phyloP scores from a whole-genome alignment of 2,329 filamentous ascomycete genomes.

The Sporothrix globosa region DNA sequence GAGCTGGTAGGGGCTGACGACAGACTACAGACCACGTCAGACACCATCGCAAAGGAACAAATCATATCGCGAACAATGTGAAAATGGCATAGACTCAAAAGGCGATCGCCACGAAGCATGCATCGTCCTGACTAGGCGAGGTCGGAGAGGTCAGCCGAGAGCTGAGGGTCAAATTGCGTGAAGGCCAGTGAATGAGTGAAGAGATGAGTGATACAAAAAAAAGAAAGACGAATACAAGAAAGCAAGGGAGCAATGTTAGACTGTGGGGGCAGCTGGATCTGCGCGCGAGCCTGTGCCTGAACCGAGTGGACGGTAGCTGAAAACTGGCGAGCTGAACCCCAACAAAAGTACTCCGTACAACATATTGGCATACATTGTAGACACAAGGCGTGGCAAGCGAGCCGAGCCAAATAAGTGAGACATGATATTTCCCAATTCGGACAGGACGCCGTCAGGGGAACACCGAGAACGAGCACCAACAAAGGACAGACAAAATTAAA shows the following conservation, averaged over 20 bases:
- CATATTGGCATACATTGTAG: too few relatives aligned
- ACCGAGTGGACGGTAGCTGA: neutral
- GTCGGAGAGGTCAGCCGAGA: slow-evolving; percentile 9
- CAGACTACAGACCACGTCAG: slow-evolving; percentile 2
- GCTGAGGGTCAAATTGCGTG: neutral
- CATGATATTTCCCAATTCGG: slow-evolving; percentile 23
- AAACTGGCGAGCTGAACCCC: neutral
- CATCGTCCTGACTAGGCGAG: neutral
- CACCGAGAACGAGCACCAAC: slow-evolving; percentile 3
- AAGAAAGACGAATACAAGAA: neutral
- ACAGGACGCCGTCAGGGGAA: slow-evolving; percentile 7
- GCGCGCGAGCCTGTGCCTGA: neutral
- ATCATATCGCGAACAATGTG: neutral
- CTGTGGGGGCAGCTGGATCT: neutral
- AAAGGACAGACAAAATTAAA: neutral
- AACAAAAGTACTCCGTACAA: neutral
- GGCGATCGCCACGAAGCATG: slow-evolving; percentile 1
- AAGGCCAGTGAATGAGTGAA: neutral
- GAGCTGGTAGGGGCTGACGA: slow-evolving; percentile 1
- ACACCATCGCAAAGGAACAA: neutral
- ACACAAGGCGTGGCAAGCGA: neutral
- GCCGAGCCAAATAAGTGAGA: neutral
- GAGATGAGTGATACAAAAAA: neutral
- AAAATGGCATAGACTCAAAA: neutral
- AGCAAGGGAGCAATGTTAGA: neutral